Percentiles rank a stretch among this genome's conserved stretches.
Evolutionary conservation across 1,139 yeast genomes (phyloP).

Genomic region (Debaryomyces udenii): DNA sequence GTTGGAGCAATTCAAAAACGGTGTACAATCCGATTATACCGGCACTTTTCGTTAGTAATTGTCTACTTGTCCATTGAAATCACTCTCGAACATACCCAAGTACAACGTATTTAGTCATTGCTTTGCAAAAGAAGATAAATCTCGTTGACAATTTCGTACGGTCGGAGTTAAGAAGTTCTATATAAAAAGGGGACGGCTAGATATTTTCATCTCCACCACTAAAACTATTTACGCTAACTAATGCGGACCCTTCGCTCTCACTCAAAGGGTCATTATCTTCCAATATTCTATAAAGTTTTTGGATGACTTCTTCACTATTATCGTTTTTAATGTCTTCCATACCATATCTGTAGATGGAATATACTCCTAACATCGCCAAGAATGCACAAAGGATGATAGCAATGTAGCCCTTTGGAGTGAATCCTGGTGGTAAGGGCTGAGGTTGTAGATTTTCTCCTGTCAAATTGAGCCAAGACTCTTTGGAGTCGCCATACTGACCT

Average conservation of each 20-base stretch:
- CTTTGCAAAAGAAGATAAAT: not conserved
- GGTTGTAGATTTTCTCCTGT: slow-evolving; percentile 72
- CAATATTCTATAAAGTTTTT: slow-evolving; percentile 51
- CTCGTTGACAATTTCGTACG: too few relatives aligned
- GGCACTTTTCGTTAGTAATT: slow-evolving; percentile 38
- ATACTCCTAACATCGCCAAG: slow-evolving; percentile 79
- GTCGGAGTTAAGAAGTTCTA: too few relatives aligned
- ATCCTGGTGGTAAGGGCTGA: slow-evolving; percentile 73
- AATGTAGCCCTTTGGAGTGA: slow-evolving; percentile 87
- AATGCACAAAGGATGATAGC: slow-evolving; percentile 82
- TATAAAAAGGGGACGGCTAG: too few relatives aligned
- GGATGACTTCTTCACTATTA: slow-evolving; percentile 55
- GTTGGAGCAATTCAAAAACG: slow-evolving; percentile 52
- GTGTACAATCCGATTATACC: slow-evolving; percentile 77
- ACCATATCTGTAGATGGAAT: slow-evolving; percentile 79
- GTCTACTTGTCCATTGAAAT: not conserved
- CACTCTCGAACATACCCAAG: slow-evolving; percentile 28
- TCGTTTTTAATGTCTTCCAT: slow-evolving; percentile 66
- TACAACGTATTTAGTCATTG: slow-evolving; percentile 33
- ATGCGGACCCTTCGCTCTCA: slow-evolving; percentile 13
- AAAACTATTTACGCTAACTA: slow-evolving; percentile 49
- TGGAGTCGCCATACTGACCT: slow-evolving; percentile 49
- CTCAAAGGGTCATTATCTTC: slow-evolving; percentile 29
- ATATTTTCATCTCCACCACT: slow-evolving; percentile 3
- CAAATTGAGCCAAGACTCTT: slow-evolving; percentile 62